Percentiles rank a stretch among this genome's conserved stretches.
Evolutionary conservation across 257 asterid genomes (phyloP).

Genomic region (Echites panduratus): DNA sequence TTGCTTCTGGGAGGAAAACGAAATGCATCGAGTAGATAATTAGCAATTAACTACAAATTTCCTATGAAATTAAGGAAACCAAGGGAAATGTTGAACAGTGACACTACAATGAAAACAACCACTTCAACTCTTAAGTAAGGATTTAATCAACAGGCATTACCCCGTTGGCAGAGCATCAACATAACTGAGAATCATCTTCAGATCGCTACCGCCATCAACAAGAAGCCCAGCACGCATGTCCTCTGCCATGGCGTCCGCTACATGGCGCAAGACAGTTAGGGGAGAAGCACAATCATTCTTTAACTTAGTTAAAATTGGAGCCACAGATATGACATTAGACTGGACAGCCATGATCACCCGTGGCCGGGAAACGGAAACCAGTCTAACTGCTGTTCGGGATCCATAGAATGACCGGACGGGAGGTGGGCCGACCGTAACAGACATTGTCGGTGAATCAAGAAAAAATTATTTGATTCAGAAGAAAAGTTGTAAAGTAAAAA

Average conservation of each 20-base stretch:
- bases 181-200: conserved; percentile 77
- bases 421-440: conserved; percentile 35
- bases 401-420: conserved; percentile 36
- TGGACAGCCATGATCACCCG: conserved; percentile 39
- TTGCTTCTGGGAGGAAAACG: background rate
- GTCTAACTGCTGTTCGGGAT: conserved; percentile 21
- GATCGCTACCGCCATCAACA: conserved; percentile 58
- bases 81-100: background rate
- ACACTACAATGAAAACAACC: background rate
- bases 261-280: conserved; percentile 61
- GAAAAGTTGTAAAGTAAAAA: background rate
- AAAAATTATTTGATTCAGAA: conserved; percentile 17
- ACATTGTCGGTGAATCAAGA: conserved; percentile 41
- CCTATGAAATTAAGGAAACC: background rate
- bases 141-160: conserved; percentile 18
- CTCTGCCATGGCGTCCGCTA: conserved; percentile 63
- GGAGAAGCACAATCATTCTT: conserved; percentile 71
- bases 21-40: background rate
- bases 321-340: conserved; percentile 27
- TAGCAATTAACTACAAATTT: background rate
- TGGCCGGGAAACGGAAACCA: conserved; percentile 19
- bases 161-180: conserved; percentile 70
- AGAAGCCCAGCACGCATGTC: conserved; percentile 75
- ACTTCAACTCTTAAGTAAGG: background rate
- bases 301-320: conserved; percentile 51